Conservation (phyloP, 441 rosid genomes). For the Melastoma candidum region DNA sequence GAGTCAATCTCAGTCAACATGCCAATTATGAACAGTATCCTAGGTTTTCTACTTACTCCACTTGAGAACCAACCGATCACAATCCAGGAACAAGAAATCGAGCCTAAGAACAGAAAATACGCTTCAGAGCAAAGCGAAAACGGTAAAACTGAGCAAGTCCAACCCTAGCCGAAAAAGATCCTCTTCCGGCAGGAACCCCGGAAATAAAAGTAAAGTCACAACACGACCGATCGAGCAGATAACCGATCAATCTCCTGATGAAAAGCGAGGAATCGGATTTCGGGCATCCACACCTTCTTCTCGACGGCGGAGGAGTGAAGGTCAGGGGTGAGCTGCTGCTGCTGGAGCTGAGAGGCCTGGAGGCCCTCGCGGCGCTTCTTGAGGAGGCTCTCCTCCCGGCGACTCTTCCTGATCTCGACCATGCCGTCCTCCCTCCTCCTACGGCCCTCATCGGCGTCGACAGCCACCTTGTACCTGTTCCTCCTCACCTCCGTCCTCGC, state of each 20-base stretch:
- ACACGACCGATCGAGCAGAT: constrained; percentile 1
- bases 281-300: constrained; percentile 26
- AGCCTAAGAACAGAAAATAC: no score
- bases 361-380: constrained; percentile 69
- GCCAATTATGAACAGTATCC: no score
- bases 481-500: constrained; percentile 55
- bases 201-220: neutral
- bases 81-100: no score
- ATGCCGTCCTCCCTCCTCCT: constrained; percentile 65
- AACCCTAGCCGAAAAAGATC: no score
- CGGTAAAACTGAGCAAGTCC: no score
- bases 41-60: no score
- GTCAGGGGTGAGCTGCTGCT: constrained; percentile 17
- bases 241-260: neutral
- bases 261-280: neutral
- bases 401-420: constrained; percentile 69
- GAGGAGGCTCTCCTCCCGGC: constrained; percentile 62
- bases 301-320: constrained; percentile 29
- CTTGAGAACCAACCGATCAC: no score
- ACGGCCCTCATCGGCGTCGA: constrained; percentile 64
- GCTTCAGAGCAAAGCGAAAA: no score
- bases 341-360: constrained; percentile 31
- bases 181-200: no score
- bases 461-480: constrained; percentile 58
- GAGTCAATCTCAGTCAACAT: no score